A percentile compares a stretch with the other conserved stretches of the same genome.
phyloP scores from a whole-genome alignment of 1,284 basidiomycete genomes.

The Moesziomyces antarcticus region DNA sequence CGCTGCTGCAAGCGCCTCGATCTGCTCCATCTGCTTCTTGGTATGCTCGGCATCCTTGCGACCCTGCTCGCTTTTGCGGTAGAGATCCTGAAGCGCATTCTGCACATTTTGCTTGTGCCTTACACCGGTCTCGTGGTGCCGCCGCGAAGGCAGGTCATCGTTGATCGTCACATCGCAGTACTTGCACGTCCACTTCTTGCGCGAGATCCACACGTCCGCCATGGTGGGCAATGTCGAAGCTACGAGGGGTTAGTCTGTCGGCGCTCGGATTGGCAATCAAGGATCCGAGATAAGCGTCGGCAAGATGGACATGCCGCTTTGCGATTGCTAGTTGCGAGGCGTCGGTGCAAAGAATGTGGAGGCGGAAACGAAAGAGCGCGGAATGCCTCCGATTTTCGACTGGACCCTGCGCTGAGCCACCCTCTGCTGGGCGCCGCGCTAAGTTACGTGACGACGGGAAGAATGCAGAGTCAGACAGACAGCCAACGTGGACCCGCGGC shows the following conservation, averaged over 20 bases:
- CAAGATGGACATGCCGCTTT: too few species aligned
- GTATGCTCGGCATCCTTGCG: conserved; percentile 88
- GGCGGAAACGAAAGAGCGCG: not conserved
- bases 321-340: too few species aligned
- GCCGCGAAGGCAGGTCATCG: conserved; percentile 74
- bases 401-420: not conserved
- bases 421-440: too few species aligned
- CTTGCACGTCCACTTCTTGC: conserved; percentile 65
- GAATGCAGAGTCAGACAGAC: not conserved
- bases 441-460: not conserved
- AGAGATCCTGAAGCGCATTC: conserved; percentile 87
- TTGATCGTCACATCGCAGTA: conserved; percentile 67
- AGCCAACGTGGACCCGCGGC: not conserved
- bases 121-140: conserved; percentile 91
- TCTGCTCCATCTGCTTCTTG: conserved; percentile 82
- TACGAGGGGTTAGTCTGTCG: too few species aligned
- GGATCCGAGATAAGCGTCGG: not conserved
- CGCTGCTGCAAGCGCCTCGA: conserved; percentile 78
- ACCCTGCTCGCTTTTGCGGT: conserved; percentile 89
- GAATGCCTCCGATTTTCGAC: not conserved
- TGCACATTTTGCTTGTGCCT: conserved; percentile 95
- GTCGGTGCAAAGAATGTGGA: not conserved
- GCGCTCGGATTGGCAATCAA: too few species aligned
- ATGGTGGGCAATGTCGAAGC: conserved; percentile 18
- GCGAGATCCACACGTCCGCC: conserved; percentile 64